phyloP scores from a whole-genome alignment of 495 filamentous ascomycete species.

The Aspergillus haitiensis region DNA sequence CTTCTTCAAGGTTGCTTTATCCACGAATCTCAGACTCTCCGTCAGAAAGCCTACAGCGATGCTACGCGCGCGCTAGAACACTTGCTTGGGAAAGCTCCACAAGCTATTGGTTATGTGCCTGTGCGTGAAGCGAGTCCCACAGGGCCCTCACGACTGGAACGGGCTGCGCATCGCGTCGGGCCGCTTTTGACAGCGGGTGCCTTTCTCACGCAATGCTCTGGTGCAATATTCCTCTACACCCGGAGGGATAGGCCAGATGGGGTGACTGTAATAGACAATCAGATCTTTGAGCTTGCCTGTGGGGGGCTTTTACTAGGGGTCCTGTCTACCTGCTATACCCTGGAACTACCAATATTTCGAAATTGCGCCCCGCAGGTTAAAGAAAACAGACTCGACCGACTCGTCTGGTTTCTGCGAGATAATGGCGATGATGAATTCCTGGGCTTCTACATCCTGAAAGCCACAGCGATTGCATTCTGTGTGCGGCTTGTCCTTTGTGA shows the following conservation, averaged over 20 bases:
- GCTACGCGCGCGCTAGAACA: not conserved
- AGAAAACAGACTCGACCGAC: not conserved
- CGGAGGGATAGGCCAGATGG: not conserved
- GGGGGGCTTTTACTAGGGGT: not conserved
- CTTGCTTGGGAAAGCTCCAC: not conserved
- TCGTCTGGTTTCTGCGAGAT: not conserved
- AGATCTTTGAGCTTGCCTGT: slow-evolving; percentile 6
- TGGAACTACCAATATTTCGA: not conserved
- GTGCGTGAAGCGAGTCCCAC: not conserved
- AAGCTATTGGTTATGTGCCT: not conserved
- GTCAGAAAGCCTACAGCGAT: not conserved
- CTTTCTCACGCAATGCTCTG: slow-evolving; percentile 6
- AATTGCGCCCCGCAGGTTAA: not conserved
- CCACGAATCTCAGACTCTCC: not conserved
- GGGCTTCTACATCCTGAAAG: not conserved
- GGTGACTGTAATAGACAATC: not conserved
- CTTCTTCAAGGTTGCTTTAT: not conserved
- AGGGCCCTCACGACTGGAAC: not conserved
- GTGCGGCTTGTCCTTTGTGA: not conserved
- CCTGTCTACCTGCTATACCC: not conserved
- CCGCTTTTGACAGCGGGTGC: not conserved
- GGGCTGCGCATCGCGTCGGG: not conserved
- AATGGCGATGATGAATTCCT: not conserved
- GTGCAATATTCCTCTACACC: slow-evolving; percentile 1
- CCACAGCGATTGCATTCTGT: not conserved